Evolutionary conservation across 441 rosid genomes (phyloP).

Genomic region (Heliophila coronopifolia): DNA sequence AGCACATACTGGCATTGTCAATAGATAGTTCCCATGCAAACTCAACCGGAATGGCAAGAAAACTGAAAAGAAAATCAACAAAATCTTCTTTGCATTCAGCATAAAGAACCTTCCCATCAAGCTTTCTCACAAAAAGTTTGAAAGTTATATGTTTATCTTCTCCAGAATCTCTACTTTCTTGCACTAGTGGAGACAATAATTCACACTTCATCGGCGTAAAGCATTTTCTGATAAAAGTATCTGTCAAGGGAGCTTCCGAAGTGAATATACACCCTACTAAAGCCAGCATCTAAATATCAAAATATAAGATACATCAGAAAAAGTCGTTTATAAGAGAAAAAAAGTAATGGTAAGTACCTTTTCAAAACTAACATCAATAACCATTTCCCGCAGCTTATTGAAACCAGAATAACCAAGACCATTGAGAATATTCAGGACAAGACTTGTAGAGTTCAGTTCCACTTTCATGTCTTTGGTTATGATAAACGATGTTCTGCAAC

Average conservation of each 20-base stretch:
- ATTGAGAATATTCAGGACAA: constrained; percentile 10
- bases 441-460: constrained; percentile 11
- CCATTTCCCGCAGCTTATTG: constrained; percentile 12
- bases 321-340: too few species aligned
- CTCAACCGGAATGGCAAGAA: not conserved
- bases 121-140: not conserved
- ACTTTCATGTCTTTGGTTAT: constrained; percentile 22
- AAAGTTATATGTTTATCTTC: too few species aligned
- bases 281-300: not conserved
- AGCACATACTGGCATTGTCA: not conserved
- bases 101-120: not conserved
- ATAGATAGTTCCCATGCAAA: not conserved
- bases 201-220: not conserved
- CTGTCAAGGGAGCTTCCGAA: not conserved
- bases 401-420: constrained; percentile 17
- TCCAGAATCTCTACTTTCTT: not conserved
- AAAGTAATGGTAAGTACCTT: too few species aligned
- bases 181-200: not conserved
- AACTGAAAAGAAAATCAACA: constrained; percentile 6
- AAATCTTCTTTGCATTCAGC: constrained; percentile 11
- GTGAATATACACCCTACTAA: not conserved
- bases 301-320: too few species aligned
- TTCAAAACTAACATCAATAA: constrained; percentile 11
- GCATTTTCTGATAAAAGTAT: not conserved
- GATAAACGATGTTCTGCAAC: constrained; percentile 17